Evolutionary conservation across 169 alveolate species (phyloP), one percentile per base, ranked within the genome.

Genomic region (Miamiensis avidus): DNA sequence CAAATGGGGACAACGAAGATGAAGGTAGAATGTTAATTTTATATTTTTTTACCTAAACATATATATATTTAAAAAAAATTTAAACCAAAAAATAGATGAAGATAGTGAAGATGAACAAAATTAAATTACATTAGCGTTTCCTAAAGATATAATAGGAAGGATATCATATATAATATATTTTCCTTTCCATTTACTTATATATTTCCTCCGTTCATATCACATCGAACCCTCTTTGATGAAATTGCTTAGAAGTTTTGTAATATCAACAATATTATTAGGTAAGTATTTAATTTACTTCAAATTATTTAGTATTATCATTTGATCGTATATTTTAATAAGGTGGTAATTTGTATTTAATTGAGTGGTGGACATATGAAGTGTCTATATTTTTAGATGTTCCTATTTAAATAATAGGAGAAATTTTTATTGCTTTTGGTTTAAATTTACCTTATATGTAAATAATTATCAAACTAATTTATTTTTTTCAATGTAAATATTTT

Each of bases 161-260:
- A 32, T 79, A n/a, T 29, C 34, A 11, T 64, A 49, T 65, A 79
- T 79, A 0, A 28, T 79, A 1, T 79, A 49, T 49, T 79, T 79
- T 76, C 84, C 84, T 49, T 34, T 79, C 49, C 84, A 79, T 79
- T 79, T 79, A 34, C 25, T 79, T 26, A 34, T 79, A 34, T 79
- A 49, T 1, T 49, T 49, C 29, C 1, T 65, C 6, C 69, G 26
- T 4, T 11, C 4, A 11, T 49, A 49, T 49, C 69, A 49, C 20
- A 49, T 49, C 4, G 20, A 49, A 4, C 69, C 69, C 20, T 49
- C 69, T 11, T 49, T 49, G 69, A 4, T 49, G 4, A 49, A 49
- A 49, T 49, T 49, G 20, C 20, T 49, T 20, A 49, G 20, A 49
- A 11, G 69, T 49, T 49, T 49, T 11, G 20, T 49, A 11, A 11